A percentile compares a stretch with the other conserved stretches of the same genome.
Conservation (phyloP, 1,284 basidiomycete genomes). For the Cryptococcus amylolentus region DNA sequence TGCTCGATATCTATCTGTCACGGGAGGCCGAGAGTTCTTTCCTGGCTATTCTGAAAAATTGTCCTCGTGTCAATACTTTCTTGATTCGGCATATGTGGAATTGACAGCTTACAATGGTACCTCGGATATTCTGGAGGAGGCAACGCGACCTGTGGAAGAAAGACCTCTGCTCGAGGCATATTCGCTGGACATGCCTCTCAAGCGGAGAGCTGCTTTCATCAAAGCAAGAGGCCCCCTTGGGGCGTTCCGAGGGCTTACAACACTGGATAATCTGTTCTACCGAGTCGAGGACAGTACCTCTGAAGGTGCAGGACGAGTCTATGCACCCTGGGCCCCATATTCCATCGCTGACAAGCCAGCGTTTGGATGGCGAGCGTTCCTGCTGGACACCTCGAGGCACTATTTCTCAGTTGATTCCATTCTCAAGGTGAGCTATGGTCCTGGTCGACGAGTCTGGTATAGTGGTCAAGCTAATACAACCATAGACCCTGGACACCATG, state of each 20-base stretch:
- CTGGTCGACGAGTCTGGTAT: no score
- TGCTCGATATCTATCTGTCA: background rate
- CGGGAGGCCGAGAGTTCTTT: slow-evolving; percentile 5
- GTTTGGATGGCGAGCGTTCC: slow-evolving; percentile 61
- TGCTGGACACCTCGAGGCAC: slow-evolving; percentile 73
- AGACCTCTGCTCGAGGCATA: slow-evolving; percentile 20
- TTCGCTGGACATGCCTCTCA: slow-evolving; percentile 14
- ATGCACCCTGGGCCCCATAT: slow-evolving; percentile 40
- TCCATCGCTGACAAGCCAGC: slow-evolving; percentile 49
- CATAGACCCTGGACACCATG: slow-evolving; percentile 73
- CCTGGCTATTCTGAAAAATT: background rate
- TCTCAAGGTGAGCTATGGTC: slow-evolving; percentile 12
- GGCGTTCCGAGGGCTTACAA: slow-evolving; percentile 73
- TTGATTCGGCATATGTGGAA: background rate
- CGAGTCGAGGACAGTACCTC: slow-evolving; percentile 8
- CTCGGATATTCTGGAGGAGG: slow-evolving; percentile 10
- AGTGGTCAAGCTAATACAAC: background rate
- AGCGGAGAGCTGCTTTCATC: slow-evolving; percentile 60
- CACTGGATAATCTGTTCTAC: slow-evolving; percentile 68
- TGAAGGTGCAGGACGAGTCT: slow-evolving; percentile 1
- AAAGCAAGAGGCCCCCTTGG: slow-evolving; percentile 70
- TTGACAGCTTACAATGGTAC: background rate
- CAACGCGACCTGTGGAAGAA: slow-evolving; percentile 13
- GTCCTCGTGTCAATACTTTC: background rate
- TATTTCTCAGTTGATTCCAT: slow-evolving; percentile 40